Evolutionary conservation across 768 basidiomycete species (phyloP).

Genomic region (Tricholoma hemisulphureum): DNA sequence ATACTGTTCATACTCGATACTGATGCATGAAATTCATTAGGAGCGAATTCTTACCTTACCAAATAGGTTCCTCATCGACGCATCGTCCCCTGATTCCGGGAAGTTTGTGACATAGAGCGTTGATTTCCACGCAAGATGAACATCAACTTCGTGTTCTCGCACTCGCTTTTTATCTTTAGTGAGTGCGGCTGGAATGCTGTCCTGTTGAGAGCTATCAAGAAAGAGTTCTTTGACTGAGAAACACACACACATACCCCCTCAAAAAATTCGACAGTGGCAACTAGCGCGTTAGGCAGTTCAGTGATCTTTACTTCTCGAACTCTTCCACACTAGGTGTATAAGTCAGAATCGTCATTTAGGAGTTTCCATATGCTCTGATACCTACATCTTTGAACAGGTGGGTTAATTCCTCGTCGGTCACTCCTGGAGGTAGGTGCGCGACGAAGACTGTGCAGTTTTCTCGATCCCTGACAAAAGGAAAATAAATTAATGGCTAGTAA

Average conservation of each 20-base stretch:
- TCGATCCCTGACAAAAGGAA: conserved; percentile 64
- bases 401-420: conserved; percentile 64
- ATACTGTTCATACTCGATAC: conserved; percentile 49
- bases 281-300: conserved; percentile 50
- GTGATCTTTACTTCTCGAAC: conserved; percentile 85
- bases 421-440: conserved; percentile 57
- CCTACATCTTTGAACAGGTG: conserved; percentile 82
- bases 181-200: conserved; percentile 79
- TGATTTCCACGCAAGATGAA: conserved; percentile 90
- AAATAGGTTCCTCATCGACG: conserved; percentile 72
- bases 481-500: background rate
- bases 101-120: conserved; percentile 97
- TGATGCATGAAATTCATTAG: background rate
- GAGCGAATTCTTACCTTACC: conserved; percentile 53
- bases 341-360: background rate
- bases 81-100: conserved; percentile 80
- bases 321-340: conserved; percentile 66
- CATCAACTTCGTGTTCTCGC: conserved; percentile 70
- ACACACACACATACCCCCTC: conserved; percentile 45
- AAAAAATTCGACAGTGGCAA: conserved; percentile 89
- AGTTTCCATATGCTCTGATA: conserved; percentile 6
- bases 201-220: conserved; percentile 40
- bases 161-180: conserved; percentile 95
- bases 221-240: background rate
- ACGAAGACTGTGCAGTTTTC: conserved; percentile 94